Evolutionary conservation across 2,329 filamentous ascomycete species (phyloP).

Genomic region (Drechslerella stenobrocha): DNA sequence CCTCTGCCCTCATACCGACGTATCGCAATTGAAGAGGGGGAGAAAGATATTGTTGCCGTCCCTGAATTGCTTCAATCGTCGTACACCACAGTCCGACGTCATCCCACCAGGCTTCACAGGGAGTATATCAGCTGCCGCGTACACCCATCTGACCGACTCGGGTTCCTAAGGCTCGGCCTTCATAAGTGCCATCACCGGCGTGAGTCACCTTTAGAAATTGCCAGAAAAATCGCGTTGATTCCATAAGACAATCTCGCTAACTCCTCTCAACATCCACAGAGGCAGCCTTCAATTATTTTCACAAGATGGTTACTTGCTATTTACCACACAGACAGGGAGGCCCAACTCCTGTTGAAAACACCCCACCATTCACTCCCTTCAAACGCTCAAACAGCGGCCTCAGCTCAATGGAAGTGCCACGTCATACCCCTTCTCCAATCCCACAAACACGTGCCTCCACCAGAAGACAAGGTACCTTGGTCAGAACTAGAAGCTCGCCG

Average conservation of each 20-base stretch:
- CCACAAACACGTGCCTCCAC: slow-evolving; percentile 48
- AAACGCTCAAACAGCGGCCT: slow-evolving; percentile 49
- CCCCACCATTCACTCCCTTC: slow-evolving; percentile 50
- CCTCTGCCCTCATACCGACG: slow-evolving; percentile 35
- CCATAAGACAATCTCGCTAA: slow-evolving; percentile 3
- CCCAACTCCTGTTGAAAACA: slow-evolving; percentile 51
- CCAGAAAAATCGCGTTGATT: background rate
- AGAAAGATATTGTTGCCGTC: slow-evolving; percentile 1
- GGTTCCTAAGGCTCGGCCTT: slow-evolving; percentile 15
- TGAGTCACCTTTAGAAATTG: slow-evolving; percentile 10
- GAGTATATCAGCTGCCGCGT: slow-evolving; percentile 33
- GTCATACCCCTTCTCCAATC: slow-evolving; percentile 49
- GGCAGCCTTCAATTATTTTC: slow-evolving; percentile 8
- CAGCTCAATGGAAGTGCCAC: slow-evolving; percentile 49
- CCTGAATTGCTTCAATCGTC: slow-evolving; percentile 1
- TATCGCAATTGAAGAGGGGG: slow-evolving; percentile 30
- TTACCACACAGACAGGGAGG: slow-evolving; percentile 52
- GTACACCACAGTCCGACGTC: background rate
- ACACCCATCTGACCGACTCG: background rate
- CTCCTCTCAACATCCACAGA: slow-evolving; percentile 12
- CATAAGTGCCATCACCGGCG: slow-evolving; percentile 18
- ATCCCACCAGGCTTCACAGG: slow-evolving; percentile 14
- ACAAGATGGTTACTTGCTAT: slow-evolving; percentile 51
- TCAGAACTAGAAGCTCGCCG: slow-evolving; percentile 50
- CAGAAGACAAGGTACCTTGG: slow-evolving; percentile 49